These are phyloP conservation scores for Martensiomyces pterosporus DNA, from an alignment of 192 early-diverging fungal species.

Conservation along the genomic window DNA sequence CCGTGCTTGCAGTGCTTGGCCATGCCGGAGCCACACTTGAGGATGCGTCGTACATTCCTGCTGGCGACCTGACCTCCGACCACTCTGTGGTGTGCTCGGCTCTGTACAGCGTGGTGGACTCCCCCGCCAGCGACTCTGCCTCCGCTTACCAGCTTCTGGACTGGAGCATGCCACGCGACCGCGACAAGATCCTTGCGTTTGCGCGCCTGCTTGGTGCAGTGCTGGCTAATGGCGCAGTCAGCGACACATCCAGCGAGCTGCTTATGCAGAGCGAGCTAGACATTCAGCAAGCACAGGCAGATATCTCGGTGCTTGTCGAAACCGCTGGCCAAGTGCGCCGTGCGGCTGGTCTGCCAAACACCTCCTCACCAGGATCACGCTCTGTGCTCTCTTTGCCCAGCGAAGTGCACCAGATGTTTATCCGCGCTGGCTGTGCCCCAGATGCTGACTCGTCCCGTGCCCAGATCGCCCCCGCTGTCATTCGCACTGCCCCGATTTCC, in stretches of 20 bases:
- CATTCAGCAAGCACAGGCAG: slow-evolving; percentile 26
- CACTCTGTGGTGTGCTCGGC: slow-evolving; percentile 43
- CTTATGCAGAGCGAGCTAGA: slow-evolving; percentile 7
- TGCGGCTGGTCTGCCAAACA: slow-evolving; percentile 1
- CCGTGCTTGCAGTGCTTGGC: slow-evolving; percentile 33
- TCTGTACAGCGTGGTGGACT: slow-evolving; percentile 24
- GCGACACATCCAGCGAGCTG: slow-evolving; percentile 2
- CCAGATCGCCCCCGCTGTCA: neutral
- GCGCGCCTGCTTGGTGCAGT: slow-evolving; percentile 37
- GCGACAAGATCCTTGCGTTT: slow-evolving; percentile 34
- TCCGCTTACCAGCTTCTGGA: slow-evolving; percentile 8
- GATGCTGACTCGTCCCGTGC: neutral
- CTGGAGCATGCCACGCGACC: slow-evolving; percentile 14
- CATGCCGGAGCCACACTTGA: slow-evolving; percentile 8
- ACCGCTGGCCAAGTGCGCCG: neutral
- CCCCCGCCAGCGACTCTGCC: slow-evolving; percentile 2
- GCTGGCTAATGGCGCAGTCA: slow-evolving; percentile 3
- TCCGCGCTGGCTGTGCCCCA: neutral
- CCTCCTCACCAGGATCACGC: neutral
- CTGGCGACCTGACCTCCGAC: slow-evolving; percentile 21
- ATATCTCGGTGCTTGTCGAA: slow-evolving; percentile 16
- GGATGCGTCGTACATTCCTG: slow-evolving; percentile 31
- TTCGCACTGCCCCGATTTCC: slow-evolving; percentile 20
- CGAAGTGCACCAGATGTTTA: neutral
- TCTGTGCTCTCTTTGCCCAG: slow-evolving; percentile 18